Conservation (phyloP, 352 stramenopile species). For the Pythium brachiatum region DNA sequence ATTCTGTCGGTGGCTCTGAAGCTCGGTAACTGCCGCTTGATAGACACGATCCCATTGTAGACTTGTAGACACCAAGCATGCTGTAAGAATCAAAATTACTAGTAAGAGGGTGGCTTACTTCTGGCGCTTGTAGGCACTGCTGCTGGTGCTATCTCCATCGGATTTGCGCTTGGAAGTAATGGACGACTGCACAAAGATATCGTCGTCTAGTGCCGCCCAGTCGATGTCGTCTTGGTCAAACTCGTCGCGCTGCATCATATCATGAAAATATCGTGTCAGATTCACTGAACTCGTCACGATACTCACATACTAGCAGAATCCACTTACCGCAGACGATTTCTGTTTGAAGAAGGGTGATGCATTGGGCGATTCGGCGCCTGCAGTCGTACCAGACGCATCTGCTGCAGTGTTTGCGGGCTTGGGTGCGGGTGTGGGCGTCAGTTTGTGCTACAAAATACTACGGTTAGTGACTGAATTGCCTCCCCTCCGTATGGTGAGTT, state of each 20-base stretch:
- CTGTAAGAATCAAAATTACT: neutral
- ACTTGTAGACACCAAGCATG: conserved; percentile 33
- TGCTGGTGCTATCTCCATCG: neutral
- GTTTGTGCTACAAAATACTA: conserved; percentile 44
- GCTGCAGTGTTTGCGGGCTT: neutral
- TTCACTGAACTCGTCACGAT: neutral
- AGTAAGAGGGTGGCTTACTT: conserved; percentile 11
- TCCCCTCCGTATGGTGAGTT: neutral
- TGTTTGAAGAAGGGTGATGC: conserved; percentile 54
- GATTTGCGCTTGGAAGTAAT: conserved; percentile 8
- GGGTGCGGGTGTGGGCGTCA: conserved; percentile 40
- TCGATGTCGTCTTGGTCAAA: conserved; percentile 62
- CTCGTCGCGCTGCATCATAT: neutral
- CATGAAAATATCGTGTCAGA: neutral
- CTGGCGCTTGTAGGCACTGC: conserved; percentile 5
- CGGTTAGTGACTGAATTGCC: neutral
- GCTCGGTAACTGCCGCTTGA: conserved; percentile 94
- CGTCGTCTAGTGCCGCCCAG: conserved; percentile 53
- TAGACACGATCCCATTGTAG: conserved; percentile 95
- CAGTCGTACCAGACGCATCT: neutral
- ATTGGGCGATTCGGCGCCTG: conserved; percentile 13
- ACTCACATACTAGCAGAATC: neutral
- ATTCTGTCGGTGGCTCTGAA: conserved; percentile 95
- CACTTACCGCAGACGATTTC: conserved; percentile 19
- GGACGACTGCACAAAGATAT: conserved; percentile 12